Evolutionary conservation across 2,329 filamentous ascomycete genomes (phyloP).

Genomic region (Penicillium digitatum): DNA sequence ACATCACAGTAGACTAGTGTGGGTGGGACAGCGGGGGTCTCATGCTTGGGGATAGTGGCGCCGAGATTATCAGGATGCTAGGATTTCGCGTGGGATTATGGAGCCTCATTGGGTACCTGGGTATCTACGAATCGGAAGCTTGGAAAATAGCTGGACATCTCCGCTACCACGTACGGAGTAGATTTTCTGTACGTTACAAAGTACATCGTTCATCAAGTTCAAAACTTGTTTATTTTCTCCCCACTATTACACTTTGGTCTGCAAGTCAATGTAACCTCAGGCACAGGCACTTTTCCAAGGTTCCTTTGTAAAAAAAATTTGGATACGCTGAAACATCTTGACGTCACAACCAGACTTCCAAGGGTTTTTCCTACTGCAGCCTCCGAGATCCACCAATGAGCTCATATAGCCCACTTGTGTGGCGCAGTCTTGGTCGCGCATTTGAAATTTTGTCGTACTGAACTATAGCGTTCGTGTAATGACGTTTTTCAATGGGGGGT

Average conservation of each 20-base stretch:
- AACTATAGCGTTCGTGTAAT: background rate
- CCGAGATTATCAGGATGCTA: background rate
- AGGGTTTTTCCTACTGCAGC: slow-evolving; percentile 8
- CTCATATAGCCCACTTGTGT: slow-evolving; percentile 20
- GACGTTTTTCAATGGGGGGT: background rate
- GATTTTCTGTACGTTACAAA: background rate
- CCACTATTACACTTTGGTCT: background rate
- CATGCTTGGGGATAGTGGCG: background rate
- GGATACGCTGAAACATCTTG: slow-evolving; percentile 19
- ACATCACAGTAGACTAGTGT: background rate
- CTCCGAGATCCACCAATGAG: slow-evolving; percentile 12
- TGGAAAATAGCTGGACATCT: background rate
- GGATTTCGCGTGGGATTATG: background rate
- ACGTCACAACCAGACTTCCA: slow-evolving; percentile 26
- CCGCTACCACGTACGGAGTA: background rate
- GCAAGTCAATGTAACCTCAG: slow-evolving; percentile 14
- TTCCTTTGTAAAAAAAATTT: background rate
- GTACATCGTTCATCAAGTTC: background rate
- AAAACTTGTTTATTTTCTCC: background rate
- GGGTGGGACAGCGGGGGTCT: background rate
- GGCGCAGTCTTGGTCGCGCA: slow-evolving; percentile 14
- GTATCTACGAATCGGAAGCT: background rate
- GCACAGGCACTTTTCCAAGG: slow-evolving; percentile 5
- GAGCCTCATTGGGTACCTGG: background rate
- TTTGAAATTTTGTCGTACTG: slow-evolving; percentile 1